Base-by-base conservation (phyloP, 2,329 filamentous ascomycete species). In the Fusarium equiseti region DNA sequence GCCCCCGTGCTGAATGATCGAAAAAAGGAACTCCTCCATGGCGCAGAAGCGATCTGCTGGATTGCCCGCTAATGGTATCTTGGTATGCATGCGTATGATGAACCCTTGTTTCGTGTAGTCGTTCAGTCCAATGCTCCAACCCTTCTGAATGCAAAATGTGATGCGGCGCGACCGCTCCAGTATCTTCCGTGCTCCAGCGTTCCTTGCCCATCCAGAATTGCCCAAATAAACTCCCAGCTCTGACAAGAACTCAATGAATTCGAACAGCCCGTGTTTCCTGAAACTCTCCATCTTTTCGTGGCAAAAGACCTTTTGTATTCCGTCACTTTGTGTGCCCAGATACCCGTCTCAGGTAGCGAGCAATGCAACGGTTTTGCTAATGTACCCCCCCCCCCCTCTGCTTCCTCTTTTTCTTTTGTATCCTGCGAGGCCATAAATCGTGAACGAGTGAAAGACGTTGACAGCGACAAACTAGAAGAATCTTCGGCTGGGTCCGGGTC, bases 81-180 rank as follows among this genome's bases (percentile, higher is more conserved):
- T 71, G 68, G 60, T 64, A 65, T 75, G 68, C 63, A 61, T 73
- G 73, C 64, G 56, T 29, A 22, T 62, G 55, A 54, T 70, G 57
- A 73, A 66, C 63, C 73, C 58, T 63, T 72, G 50, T 70, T 58
- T 72, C 73, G 64, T 75, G 63, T 72, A 70, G 66, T 70, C 58
- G 52, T 71, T 56, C 67, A 38, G 70, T 64, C 66, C 66, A 59
- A 73, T 75, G 64, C 59, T 63, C 66, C 59, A 63, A 62, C 57
- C 67, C 51, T 67, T 61, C 67, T 51, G 62, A 74, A 74, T 73
- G 63, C 59, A 71, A 53, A 74, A 66, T 72, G 59, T 61, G 50
- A 64, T 53, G 71, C 52, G 64, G 68, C 58, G 66, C 51, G 66
- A 59, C 71, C 71, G 73, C 69, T 62, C 50, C 51, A 51, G 54